A percentile compares a stretch with the other conserved stretches of the same genome.
phyloP scores from a whole-genome alignment of 2,329 filamentous ascomycete genomes.

The Xylariales sp. region DNA sequence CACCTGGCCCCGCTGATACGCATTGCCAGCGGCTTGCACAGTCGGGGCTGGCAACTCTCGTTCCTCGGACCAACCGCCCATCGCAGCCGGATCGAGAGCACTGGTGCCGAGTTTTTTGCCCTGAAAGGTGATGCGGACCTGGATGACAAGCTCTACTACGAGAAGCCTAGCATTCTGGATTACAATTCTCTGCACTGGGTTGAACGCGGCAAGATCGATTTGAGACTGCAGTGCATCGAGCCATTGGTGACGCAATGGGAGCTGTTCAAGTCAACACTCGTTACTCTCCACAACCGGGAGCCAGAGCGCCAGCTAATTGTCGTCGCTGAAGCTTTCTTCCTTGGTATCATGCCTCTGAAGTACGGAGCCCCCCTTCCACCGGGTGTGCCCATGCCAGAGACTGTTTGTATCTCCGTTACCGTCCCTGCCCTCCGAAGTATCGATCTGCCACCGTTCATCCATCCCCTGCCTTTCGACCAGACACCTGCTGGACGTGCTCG shows the following conservation, averaged over 20 bases:
- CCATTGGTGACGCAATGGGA: constrained; percentile 29
- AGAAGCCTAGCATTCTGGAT: constrained; percentile 13
- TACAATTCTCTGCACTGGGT: constrained; percentile 20
- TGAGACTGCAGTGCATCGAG: constrained; percentile 24
- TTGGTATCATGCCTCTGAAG: constrained; percentile 28
- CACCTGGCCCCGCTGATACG: constrained; percentile 30
- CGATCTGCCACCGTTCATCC: constrained; percentile 29
- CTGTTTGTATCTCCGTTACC: constrained; percentile 31
- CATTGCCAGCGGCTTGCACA: constrained; percentile 24
- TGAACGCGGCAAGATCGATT: constrained; percentile 26
- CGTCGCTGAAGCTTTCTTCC: constrained; percentile 29
- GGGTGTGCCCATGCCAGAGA: constrained; percentile 14
- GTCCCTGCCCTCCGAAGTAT: constrained; percentile 28
- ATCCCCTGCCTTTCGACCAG: constrained; percentile 23
- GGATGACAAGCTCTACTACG: constrained; percentile 27
- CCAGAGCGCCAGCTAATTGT: constrained; percentile 18
- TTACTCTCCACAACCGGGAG: constrained; percentile 13
- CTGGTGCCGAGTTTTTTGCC: constrained; percentile 27
- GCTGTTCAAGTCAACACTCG: constrained; percentile 22
- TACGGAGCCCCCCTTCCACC: constrained; percentile 21
- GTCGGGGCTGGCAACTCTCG: constrained; percentile 24
- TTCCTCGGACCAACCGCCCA: constrained; percentile 32
- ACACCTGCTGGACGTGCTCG: constrained; percentile 18
- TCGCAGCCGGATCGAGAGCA: constrained; percentile 24
- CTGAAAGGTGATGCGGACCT: constrained; percentile 26